Base-by-base conservation (phyloP, 192 early-diverging fungal species). In the Rhizophagus clarus region DNA sequence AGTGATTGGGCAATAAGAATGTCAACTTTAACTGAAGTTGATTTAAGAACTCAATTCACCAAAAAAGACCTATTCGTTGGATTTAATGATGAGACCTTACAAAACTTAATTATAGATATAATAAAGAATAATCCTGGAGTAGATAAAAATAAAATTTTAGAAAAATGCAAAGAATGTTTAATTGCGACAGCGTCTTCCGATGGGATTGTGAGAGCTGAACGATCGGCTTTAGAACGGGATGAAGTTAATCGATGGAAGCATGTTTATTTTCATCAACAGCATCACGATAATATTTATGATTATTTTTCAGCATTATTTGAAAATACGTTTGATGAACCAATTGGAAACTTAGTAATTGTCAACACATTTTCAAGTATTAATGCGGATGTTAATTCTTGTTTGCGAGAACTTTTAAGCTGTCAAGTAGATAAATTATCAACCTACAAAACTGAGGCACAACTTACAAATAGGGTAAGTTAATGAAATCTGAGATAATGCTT, bases 341-440 rank as follows among this genome's bases (percentile, higher is more conserved):
- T 61, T 17, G 71, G 71, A 34, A 10, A 74, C 2, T 34, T 32
- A 60, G 17, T 80, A 24, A 80, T 80, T 26, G 31, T 80, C 24
- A 72, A 71, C n/a, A 80, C 79, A 29, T 71, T 80, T 31, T 74
- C 70, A 11, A 80, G 74, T 32, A 71, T 80, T 61, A 74, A 80
- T 17, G 37, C 62, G 1, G 60, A 80, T 29, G 68, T 80, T 31
- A 80, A 71, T 26, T 24, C 7, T 29, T 80, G 79, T n/a, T 61
- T 80, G 29, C 2, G 74, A 51, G 17, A 29, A 61, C 6, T 26
- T 11, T 11, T 74, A 11, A 80, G 42, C 6, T 74, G 79, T 64
- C 47, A 79, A 60, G 70, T 74, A 9, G 76, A 61, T 20, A 80
- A 80, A 31, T 47, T 80, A 2, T 71, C 69, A 72, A 71, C n/a